Conservation (phyloP, 2,329 filamentous ascomycete species). For the Mariannaea elegans region DNA sequence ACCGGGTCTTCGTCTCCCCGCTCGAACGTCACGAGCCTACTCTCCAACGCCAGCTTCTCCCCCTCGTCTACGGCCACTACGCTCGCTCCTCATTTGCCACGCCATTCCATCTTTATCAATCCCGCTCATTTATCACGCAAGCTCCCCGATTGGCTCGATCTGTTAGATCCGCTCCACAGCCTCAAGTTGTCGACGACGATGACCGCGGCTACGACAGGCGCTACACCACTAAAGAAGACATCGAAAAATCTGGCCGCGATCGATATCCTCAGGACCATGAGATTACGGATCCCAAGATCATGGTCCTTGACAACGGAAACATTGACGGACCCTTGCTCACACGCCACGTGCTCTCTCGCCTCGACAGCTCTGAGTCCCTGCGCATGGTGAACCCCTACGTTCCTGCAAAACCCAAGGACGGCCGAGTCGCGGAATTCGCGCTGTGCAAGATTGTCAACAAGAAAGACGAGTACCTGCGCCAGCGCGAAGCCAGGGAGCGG, state of each 20-base stretch:
- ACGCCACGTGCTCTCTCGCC: slow-evolving; percentile 50
- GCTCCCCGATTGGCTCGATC: slow-evolving; percentile 17
- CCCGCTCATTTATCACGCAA: slow-evolving; percentile 25
- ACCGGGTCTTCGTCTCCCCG: slow-evolving; percentile 56
- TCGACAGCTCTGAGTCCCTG: slow-evolving; percentile 50
- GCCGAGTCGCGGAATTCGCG: slow-evolving; percentile 51
- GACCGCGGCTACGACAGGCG: slow-evolving; percentile 43
- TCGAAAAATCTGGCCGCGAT: slow-evolving; percentile 46
- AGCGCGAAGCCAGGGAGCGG: slow-evolving; percentile 54
- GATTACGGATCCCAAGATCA: slow-evolving; percentile 54
- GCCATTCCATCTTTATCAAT: slow-evolving; percentile 19
- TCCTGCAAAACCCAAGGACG: slow-evolving; percentile 40
- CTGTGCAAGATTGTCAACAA: slow-evolving; percentile 78
- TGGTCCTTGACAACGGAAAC: slow-evolving; percentile 51
- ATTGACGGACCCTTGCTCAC: slow-evolving; percentile 52
- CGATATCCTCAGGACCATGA: slow-evolving; percentile 54
- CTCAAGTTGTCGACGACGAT: slow-evolving; percentile 23
- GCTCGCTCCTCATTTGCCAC: not conserved
- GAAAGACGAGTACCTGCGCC: slow-evolving; percentile 55
- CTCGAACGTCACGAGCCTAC: slow-evolving; percentile 39
- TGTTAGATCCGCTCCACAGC: not conserved
- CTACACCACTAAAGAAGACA: slow-evolving; percentile 47
- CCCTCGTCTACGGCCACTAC: slow-evolving; percentile 21
- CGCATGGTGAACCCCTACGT: slow-evolving; percentile 53
- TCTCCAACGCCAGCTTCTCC: slow-evolving; percentile 35